Percentiles rank a stretch among this genome's conserved stretches.
Evolutionary conservation across 2,329 filamentous ascomycete species (phyloP).

Genomic region (Didymella glomerata): DNA sequence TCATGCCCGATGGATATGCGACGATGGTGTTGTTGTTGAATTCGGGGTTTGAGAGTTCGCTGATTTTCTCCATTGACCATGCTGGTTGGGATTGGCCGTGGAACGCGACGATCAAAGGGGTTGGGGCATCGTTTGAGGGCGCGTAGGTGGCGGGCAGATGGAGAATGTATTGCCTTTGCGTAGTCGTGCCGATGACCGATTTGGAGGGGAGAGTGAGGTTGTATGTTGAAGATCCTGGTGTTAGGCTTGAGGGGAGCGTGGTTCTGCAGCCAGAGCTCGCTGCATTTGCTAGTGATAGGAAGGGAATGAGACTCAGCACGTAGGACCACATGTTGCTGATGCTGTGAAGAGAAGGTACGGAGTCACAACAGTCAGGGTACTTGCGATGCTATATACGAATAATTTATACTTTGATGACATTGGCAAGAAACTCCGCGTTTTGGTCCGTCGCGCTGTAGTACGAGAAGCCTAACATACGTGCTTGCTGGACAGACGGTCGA

Average conservation of each 20-base stretch:
- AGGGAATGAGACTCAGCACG: background rate
- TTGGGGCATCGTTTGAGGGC: conserved; percentile 24
- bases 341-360: background rate
- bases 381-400: background rate
- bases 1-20: conserved; percentile 34
- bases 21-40: conserved; percentile 32
- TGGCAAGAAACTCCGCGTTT: background rate
- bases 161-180: conserved; percentile 28
- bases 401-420: background rate
- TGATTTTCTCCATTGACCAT: conserved; percentile 32
- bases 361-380: background rate
- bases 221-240: conserved; percentile 28
- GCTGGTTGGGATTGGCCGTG: conserved; percentile 33
- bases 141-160: conserved; percentile 29
- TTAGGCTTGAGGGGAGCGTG: conserved; percentile 20
- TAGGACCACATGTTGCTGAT: background rate
- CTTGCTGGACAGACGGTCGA: background rate
- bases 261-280: conserved; percentile 29
- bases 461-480: background rate
- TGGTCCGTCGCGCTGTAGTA: background rate
- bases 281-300: conserved; percentile 4
- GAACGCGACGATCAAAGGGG: conserved; percentile 32
- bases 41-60: conserved; percentile 28
- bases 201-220: conserved; percentile 32
- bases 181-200: conserved; percentile 26